Evolutionary conservation across 345 rosid genomes (phyloP).

Genomic region (Rhodamnia rubescens): DNA sequence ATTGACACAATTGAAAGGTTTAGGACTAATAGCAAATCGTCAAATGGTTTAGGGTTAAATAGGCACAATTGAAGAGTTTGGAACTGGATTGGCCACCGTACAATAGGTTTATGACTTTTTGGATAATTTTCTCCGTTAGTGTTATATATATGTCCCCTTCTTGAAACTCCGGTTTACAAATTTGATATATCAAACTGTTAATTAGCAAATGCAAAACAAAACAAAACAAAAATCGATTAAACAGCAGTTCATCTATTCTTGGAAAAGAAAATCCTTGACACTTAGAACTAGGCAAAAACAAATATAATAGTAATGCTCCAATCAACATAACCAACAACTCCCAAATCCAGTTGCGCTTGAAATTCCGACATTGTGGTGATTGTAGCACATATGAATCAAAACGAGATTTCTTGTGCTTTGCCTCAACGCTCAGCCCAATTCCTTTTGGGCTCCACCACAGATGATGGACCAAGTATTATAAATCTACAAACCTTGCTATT

Average conservation of each 20-base stretch:
- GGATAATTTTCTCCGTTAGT: background rate
- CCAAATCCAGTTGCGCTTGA: background rate
- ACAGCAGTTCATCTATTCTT: background rate
- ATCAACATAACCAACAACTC: background rate
- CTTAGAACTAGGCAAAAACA: background rate
- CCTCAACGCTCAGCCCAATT: background rate
- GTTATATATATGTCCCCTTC: background rate
- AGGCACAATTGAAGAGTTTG: too few species aligned
- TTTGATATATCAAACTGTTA: background rate
- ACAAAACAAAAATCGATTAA: background rate
- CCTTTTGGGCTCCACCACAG: background rate
- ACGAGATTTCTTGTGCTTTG: background rate
- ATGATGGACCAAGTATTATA: background rate
- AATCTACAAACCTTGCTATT: background rate
- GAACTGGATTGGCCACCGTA: too few species aligned
- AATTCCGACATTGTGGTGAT: background rate
- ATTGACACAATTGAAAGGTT: fast-evolving
- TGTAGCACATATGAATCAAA: background rate
- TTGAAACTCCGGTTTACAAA: background rate
- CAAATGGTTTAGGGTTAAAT: too few species aligned
- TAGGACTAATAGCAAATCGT: background rate
- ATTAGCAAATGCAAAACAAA: background rate
- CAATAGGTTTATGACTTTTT: too few species aligned
- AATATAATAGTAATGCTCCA: background rate
- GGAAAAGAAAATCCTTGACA: background rate